phyloP scores from a whole-genome alignment of 352 stramenopile species.

The Globisporangium recalcitrans region DNA sequence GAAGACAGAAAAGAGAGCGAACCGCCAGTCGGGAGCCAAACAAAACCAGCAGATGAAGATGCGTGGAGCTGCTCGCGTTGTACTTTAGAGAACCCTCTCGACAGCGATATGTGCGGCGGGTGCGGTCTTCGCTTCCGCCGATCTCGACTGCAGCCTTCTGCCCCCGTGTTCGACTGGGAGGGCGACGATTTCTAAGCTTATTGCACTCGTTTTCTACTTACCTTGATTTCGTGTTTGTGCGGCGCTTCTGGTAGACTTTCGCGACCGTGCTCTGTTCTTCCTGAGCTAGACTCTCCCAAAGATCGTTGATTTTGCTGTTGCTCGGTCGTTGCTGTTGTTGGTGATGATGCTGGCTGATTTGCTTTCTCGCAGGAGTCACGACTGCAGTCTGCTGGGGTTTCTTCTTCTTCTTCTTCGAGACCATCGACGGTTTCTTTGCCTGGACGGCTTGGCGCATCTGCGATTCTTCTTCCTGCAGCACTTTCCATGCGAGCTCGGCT shows the following conservation, averaged over 20 bases:
- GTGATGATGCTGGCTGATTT: background rate
- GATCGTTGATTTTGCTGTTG: conserved; percentile 17
- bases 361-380: background rate
- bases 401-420: conserved; percentile 5
- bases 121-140: conserved; percentile 68
- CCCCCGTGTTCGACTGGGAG: conserved; percentile 41
- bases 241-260: conserved; percentile 14
- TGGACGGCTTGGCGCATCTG: conserved; percentile 23
- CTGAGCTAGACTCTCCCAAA: conserved; percentile 16
- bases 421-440: conserved; percentile 7
- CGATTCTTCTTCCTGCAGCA: conserved; percentile 51
- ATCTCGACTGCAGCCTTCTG: conserved; percentile 35
- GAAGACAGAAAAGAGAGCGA: conserved; percentile 49
- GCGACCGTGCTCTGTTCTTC: conserved; percentile 20
- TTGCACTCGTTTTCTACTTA: background rate
- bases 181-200: conserved; percentile 36
- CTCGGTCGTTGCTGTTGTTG: background rate
- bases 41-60: conserved; percentile 12
- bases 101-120: conserved; percentile 50
- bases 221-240: conserved; percentile 5
- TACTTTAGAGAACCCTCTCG: conserved; percentile 65
- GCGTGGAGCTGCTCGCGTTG: conserved; percentile 73
- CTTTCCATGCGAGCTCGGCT: conserved; percentile 36
- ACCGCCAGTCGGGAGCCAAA: conserved; percentile 13
- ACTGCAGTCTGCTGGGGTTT: background rate